phyloP scores from a whole-genome alignment of 352 stramenopile species.

The Phytophthora idaei region DNA sequence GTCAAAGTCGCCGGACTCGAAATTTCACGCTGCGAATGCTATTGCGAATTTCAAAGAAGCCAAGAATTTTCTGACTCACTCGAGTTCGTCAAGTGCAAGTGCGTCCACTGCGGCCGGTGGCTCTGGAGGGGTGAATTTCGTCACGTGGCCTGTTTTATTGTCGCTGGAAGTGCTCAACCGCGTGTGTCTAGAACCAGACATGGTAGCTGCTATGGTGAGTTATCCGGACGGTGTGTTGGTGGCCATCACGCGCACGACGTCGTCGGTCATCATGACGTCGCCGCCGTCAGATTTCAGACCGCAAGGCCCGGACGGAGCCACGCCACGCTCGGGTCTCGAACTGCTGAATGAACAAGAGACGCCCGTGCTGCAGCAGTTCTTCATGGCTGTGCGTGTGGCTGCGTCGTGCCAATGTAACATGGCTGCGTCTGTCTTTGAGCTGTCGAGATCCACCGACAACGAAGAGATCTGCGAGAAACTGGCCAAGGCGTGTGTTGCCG shows the following conservation, averaged over 20 bases:
- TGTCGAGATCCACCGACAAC: slow-evolving; percentile 58
- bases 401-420: slow-evolving; percentile 80
- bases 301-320: slow-evolving; percentile 41
- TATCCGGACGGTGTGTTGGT: slow-evolving; percentile 64
- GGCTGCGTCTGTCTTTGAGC: slow-evolving; percentile 73
- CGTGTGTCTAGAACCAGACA: slow-evolving; percentile 65
- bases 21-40: slow-evolving; percentile 39
- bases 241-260: slow-evolving; percentile 64
- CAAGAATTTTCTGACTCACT: slow-evolving; percentile 69
- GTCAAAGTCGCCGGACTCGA: slow-evolving; percentile 56
- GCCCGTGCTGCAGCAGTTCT: slow-evolving; percentile 79
- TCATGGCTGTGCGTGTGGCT: slow-evolving; percentile 77
- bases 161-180: slow-evolving; percentile 85
- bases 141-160: slow-evolving; percentile 85
- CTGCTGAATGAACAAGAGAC: slow-evolving; percentile 85
- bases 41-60: slow-evolving; percentile 58
- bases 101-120: slow-evolving; percentile 14
- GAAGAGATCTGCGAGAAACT: slow-evolving; percentile 53
- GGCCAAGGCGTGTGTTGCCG: slow-evolving; percentile 61
- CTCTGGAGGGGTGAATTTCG: slow-evolving; percentile 59
- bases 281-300: slow-evolving; percentile 73
- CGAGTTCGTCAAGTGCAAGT: slow-evolving; percentile 35
- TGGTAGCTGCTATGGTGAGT: slow-evolving; percentile 72
- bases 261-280: slow-evolving; percentile 83
- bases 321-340: slow-evolving; percentile 72